phyloP scores from a whole-genome alignment of 2,329 filamentous ascomycete genomes.

The Purpureocillium takamizusanense region DNA sequence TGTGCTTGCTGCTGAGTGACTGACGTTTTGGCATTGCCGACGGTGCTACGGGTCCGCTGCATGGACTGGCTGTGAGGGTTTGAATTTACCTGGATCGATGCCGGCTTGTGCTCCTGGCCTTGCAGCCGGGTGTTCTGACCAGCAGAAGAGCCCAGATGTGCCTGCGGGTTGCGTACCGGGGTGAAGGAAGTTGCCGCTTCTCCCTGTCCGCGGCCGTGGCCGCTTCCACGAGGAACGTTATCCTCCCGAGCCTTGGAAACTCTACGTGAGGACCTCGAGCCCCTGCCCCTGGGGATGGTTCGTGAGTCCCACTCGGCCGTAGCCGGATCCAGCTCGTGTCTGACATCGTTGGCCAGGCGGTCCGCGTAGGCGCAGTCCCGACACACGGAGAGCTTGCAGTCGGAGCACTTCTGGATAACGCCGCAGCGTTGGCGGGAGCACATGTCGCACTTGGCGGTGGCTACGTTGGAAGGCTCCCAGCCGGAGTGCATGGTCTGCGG shows the following conservation, averaged over 20 bases:
- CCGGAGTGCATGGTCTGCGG: conserved; percentile 7
- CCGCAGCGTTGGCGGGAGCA: conserved; percentile 13
- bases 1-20: background rate
- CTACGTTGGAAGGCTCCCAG: conserved; percentile 11
- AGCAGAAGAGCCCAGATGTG: background rate
- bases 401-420: conserved; percentile 13
- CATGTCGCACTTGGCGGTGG: conserved; percentile 18
- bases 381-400: conserved; percentile 16
- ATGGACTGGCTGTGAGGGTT: background rate
- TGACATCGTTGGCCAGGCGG: conserved; percentile 7
- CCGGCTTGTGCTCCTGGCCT: too few species aligned
- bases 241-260: background rate
- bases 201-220: background rate
- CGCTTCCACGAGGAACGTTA: background rate
- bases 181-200: background rate
- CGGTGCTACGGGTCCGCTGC: background rate
- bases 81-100: too few species aligned
- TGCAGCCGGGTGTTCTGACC: too few species aligned
- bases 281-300: background rate
- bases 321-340: conserved; percentile 12
- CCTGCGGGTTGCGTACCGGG: background rate
- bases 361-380: conserved; percentile 8
- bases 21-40: too few species aligned
- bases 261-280: background rate
- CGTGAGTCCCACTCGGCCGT: conserved; percentile 9